phyloP scores from a whole-genome alignment of 2,329 filamentous ascomycete species.

The Verticillium alfalfae region DNA sequence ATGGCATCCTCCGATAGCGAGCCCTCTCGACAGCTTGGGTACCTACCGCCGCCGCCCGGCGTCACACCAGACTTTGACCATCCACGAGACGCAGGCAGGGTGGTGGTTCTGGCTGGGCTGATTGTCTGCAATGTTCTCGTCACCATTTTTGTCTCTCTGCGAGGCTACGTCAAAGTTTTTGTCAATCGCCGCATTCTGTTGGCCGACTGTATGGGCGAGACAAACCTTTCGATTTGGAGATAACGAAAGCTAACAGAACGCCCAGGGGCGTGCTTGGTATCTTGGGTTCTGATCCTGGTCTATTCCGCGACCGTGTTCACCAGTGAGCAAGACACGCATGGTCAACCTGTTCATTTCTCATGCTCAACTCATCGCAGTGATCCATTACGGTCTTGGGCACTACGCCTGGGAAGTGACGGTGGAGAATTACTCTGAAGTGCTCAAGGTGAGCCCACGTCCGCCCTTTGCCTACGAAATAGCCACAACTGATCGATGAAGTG shows the following conservation, averaged over 20 bases:
- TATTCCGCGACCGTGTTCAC: conserved; percentile 4
- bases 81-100: conserved; percentile 9
- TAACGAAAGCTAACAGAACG: neutral
- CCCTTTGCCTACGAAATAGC: no score
- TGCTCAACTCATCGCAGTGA: conserved; percentile 12
- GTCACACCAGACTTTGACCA: conserved; percentile 13
- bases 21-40: conserved; percentile 4
- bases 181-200: neutral
- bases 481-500: conserved; percentile 9
- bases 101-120: conserved; percentile 8
- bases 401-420: conserved; percentile 16
- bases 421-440: conserved; percentile 9
- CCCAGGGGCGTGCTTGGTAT: conserved; percentile 4
- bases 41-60: conserved; percentile 15
- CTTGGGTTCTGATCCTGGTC: conserved; percentile 5
- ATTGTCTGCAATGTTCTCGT: conserved; percentile 8
- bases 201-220: neutral
- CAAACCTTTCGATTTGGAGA: neutral
- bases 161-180: conserved; percentile 12
- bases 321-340: neutral
- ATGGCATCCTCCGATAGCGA: neutral
- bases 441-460: conserved; percentile 5
- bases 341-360: neutral
- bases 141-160: conserved; percentile 9
- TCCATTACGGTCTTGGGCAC: conserved; percentile 14